Base-by-base conservation (phyloP, 192 early-diverging fungal genomes). In the Backusella westeae region DNA sequence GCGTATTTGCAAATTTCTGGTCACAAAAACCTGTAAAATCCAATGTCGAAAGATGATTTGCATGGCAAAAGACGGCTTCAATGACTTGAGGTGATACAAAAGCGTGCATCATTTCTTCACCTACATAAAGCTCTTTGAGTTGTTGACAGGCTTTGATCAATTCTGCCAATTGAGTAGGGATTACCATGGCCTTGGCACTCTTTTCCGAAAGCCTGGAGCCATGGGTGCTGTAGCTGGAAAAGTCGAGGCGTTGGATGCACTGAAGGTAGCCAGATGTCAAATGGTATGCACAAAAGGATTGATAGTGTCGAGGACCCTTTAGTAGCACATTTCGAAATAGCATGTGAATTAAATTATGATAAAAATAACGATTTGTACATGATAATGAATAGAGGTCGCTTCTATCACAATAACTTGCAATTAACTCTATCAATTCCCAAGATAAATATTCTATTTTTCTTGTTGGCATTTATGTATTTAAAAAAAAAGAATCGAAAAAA, bases 81-180 rank as follows among this genome's bases (percentile, higher is more conserved):
- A 74, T 74, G 21, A 74, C 72, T 29, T 26, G 19, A 29, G 72
- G 38, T 41, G 34, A 56, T 36, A 65, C 53, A 63, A 74, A 65
- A 32, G 56, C 72, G 72, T 78, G 71, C 23, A 66, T 72, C 41
- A 78, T 35, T 32, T 59, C 77, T 44, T 78, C 71, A 9, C 71
- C 71, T 32, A 78, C 41, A 21, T 52, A 67, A 14, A 78, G 49
- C 32, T 67, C 59, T 41, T 68, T 65, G 36, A 78, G 32, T 5
- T 72, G 59, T n/a, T 35, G 36, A 72, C 77, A 78, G 4, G 39
- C 63, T 39, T 42, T 63, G 23, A 78, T 72, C 10, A 78, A 9
- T 7, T 68, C 2, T 9, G 77, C 66, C 19, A 78, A 56, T 53
- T 66, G 59, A 8, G 69, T 65, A 36, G 71, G 41, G 19, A 52